Evolutionary conservation across 2,329 filamentous ascomycete genomes (phyloP).

Genomic region (Penicillium occitanis): DNA sequence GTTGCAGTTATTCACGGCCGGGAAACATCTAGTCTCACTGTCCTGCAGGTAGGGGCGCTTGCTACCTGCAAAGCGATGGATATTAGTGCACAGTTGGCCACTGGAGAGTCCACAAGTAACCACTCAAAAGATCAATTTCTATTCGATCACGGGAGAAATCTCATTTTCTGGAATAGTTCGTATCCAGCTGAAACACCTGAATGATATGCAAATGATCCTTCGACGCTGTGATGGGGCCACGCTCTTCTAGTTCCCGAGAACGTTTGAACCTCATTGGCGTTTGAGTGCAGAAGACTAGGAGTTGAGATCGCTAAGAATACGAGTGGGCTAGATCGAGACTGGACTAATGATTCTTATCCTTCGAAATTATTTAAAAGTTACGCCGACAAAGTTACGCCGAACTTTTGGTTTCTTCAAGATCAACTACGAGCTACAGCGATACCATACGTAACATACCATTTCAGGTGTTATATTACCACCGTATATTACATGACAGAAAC

Average conservation of each 20-base stretch:
- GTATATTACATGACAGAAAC: not conserved
- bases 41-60: not conserved
- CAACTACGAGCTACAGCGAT: not conserved
- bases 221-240: not conserved
- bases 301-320: not conserved
- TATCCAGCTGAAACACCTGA: not conserved
- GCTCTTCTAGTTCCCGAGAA: not conserved
- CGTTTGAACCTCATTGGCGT: not conserved
- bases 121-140: not conserved
- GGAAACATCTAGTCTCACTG: conserved; percentile 24
- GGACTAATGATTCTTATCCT: not conserved
- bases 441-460: not conserved
- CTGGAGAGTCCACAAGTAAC: not conserved
- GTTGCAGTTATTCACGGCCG: not conserved
- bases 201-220: not conserved
- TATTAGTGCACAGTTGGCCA: not conserved
- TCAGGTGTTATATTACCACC: not conserved
- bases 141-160: not conserved
- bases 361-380: not conserved
- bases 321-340: not conserved
- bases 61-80: not conserved
- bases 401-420: not conserved
- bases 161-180: conserved; percentile 1
- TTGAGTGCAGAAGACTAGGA: not conserved
- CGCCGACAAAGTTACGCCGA: not conserved